Conservation (phyloP, 2,329 filamentous ascomycete species). For the Plectosphaerella sp. region DNA sequence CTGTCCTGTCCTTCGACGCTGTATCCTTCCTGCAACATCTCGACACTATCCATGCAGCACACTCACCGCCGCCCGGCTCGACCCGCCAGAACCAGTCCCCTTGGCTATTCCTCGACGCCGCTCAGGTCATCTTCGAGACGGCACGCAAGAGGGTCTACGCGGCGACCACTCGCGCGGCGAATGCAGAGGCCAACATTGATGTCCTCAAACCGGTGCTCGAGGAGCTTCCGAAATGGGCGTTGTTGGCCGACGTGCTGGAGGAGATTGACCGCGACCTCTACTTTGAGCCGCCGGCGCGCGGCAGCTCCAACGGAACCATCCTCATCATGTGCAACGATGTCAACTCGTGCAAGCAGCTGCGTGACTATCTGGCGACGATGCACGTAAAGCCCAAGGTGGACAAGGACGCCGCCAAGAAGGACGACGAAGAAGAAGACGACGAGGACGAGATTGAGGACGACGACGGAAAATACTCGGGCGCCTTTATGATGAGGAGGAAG, state of each 20-base stretch:
- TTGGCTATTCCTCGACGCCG: conserved; percentile 93
- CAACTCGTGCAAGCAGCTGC: conserved; percentile 78
- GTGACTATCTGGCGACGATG: conserved; percentile 91
- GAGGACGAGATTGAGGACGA: conserved; percentile 44
- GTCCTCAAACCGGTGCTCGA: conserved; percentile 78
- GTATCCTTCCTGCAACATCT: conserved; percentile 90
- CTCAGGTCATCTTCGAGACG: conserved; percentile 88
- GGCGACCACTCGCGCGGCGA: conserved; percentile 48
- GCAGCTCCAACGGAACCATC: conserved; percentile 87
- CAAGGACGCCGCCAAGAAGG: conserved; percentile 17
- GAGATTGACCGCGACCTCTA: conserved; percentile 92
- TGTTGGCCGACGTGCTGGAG: conserved; percentile 83
- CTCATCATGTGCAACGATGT: conserved; percentile 94
- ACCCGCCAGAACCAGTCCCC: conserved; percentile 86
- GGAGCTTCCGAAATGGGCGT: conserved; percentile 89
- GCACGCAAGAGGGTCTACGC: conserved; percentile 86
- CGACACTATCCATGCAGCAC: conserved; percentile 88
- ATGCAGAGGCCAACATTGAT: conserved; percentile 43
- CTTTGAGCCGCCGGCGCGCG: conserved; percentile 69
- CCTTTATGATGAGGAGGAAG: conserved; percentile 85
- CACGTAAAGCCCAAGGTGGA: conserved; percentile 59
- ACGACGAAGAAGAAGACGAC: conserved; percentile 26
- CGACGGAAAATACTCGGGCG: conserved; percentile 64
- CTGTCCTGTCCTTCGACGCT: conserved; percentile 78
- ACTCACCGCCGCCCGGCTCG: conserved; percentile 82